Evolutionary conservation across 225 moss, liverwort and hornwort genomes (phyloP), one percentile per base, ranked within the genome.

Genomic region (Anthoceros angustus): DNA sequence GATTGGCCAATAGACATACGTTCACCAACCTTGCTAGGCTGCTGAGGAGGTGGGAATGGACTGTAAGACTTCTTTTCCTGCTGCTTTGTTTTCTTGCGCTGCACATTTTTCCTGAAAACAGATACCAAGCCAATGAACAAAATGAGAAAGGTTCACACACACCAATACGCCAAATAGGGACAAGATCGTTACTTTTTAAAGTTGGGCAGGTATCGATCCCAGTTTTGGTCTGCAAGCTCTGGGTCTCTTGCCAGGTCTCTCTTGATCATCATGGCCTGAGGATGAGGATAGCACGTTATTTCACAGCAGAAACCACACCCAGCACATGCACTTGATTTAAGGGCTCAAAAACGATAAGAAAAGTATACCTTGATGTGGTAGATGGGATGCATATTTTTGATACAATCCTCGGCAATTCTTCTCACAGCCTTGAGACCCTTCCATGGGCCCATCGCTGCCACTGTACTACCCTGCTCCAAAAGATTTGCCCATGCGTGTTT

Each of bases 1-100:
- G 32, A 32, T 32, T 32, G 32, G 32, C 32, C 32, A 32, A 32
- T 32, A n/a, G n/a, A n/a, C n/a, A 32, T 32, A 1, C 1, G 32
- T 32, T 32, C 1, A 20, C 64, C 46, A 66, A 92, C 95, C 87
- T 98, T 98, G 85, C 95, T 98, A 68, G 91, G 95, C 79, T 89
- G 95, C 64, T 98, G 95, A 67, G 95, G 95, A 72, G 92, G 95
- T 67, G 95, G 95, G 73, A 91, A 98, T 60, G 95, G 95, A 72
- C 88, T 98, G 72, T 98, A 98, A 39, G 78, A 61, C 71, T 92
- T 98, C 82, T 98, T 98, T 73, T 86, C 86, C 70, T 98, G 80
- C 71, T 82, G 85, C 77, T 92, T 89, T 60, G 67, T 71, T 72
- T 88, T 98, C 84, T 87, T 92, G 55, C 85, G 83, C 74, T 89